Evolutionary conservation across 1,139 yeast species (phyloP), one percentile per base, ranked within the genome.

Genomic region (Waltiozyma sp.): DNA sequence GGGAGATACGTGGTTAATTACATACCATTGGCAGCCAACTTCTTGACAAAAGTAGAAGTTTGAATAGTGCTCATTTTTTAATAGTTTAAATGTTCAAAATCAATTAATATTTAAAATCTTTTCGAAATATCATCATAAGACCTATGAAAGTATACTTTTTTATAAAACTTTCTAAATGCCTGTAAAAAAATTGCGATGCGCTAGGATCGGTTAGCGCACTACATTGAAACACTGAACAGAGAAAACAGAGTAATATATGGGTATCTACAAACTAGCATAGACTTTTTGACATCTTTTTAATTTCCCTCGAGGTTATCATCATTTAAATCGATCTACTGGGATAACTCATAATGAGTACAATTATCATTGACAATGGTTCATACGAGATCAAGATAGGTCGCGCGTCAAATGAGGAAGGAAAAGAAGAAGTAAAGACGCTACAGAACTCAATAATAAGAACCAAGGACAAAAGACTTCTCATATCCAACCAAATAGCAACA

Each of bases 351-450:
- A 45, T 47, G 52, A 47, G 37, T 45, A 67, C 59, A 34, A 62
- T 67, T 46, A 66, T 87, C 3, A 62, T 91, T 31, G 98, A 91
- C 56, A 91, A 91, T 66, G 98, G 98, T 2, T 80, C 95, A 0
- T 85, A 84, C 57, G 76, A 76, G 50, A 70, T 91, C 46, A 91
- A 91, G 58, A 77, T 84, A 19, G 97, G 96, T 0, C 70, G 66
- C 44, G 65, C 70, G 7, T 58, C 63, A 3, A 67, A 64, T 3
- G 7, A 21, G 8, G 61, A 21, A 21, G 61, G 55, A 0, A 45
- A 41, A 4, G 55, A 50, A 37, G 41, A 46, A 1, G 85, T 89
- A 0, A 54, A 62, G 9, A 66, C 66, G 16, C 73, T 85, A 2
- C 77, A 79, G 21, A 93, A 93, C 56, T 74, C 89, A 19, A 62